Conservation (phyloP, 2,329 filamentous ascomycete genomes). For the Apiospora sp. region DNA sequence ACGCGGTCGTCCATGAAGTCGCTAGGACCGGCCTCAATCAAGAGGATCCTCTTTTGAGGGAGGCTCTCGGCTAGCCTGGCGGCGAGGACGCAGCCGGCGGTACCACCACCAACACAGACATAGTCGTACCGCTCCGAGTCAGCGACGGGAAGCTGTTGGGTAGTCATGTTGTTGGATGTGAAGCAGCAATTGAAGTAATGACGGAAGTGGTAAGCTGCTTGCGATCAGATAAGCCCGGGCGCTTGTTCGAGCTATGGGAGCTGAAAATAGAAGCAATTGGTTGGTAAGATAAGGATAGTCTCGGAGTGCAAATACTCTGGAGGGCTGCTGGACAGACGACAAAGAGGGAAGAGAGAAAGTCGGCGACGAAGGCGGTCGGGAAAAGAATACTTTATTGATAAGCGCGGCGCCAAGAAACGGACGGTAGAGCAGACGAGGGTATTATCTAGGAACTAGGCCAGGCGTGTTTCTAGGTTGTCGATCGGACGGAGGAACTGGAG, state of each 20-base stretch:
- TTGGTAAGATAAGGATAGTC: slow-evolving; percentile 11
- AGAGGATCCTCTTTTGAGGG: slow-evolving; percentile 79
- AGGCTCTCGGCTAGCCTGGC: slow-evolving; percentile 83
- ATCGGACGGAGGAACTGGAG: slow-evolving; percentile 1
- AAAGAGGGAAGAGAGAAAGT: background rate
- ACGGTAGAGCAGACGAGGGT: background rate
- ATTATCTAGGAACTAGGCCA: background rate
- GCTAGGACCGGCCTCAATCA: slow-evolving; percentile 89
- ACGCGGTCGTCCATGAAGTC: slow-evolving; percentile 90
- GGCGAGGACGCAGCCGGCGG: slow-evolving; percentile 85
- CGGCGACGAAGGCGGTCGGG: background rate
- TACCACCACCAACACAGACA: slow-evolving; percentile 85
- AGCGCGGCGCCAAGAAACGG: slow-evolving; percentile 4
- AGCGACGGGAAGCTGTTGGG: slow-evolving; percentile 68
- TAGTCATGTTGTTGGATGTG: slow-evolving; percentile 56
- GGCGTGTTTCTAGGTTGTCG: background rate
- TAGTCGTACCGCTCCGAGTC: slow-evolving; percentile 80
- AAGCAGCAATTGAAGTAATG: slow-evolving; percentile 23
- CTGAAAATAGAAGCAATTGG: background rate
- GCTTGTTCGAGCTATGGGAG: background rate
- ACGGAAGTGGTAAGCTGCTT: background rate
- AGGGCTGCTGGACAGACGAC: background rate
- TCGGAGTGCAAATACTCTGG: background rate
- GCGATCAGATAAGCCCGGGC: background rate
- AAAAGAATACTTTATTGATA: slow-evolving; percentile 9